Conservation (phyloP, 331 rosid species). For the Quercus phellos region DNA sequence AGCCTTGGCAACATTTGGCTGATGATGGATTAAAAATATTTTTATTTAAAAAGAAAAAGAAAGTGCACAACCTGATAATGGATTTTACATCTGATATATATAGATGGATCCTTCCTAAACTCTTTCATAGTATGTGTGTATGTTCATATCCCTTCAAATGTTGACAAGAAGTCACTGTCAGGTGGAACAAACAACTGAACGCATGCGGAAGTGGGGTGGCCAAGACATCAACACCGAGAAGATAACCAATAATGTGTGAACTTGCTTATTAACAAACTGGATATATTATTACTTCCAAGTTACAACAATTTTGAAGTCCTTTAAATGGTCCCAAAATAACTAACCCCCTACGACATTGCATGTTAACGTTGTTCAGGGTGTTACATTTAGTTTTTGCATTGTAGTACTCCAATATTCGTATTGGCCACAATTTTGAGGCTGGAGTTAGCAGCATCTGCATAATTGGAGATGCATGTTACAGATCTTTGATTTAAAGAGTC, state of each 20-base stretch:
- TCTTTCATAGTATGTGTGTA: neutral
- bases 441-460: neutral
- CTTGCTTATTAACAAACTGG: neutral
- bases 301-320: neutral
- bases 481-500: neutral
- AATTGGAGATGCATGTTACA: neutral
- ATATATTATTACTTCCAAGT: neutral
- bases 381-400: neutral
- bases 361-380: neutral
- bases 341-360: neutral
- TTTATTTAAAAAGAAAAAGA: neutral
- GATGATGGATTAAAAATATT: neutral
- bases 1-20: neutral
- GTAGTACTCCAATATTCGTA: neutral
- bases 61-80: neutral
- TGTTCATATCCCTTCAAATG: neutral
- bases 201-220: conserved; percentile 80
- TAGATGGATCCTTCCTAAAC: neutral
- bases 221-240: conserved; percentile 33
- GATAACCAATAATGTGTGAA: conserved; percentile 14
- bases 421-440: neutral
- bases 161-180: conserved; percentile 1
- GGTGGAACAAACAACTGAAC: conserved; percentile 60
- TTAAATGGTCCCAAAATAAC: neutral
- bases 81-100: neutral